Percentiles rank a stretch among this genome's conserved stretches.
These are phyloP conservation scores for Fusarium odoratissimum DNA, from an alignment of 2,329 filamentous ascomycete species.

Conservation along the genomic window DNA sequence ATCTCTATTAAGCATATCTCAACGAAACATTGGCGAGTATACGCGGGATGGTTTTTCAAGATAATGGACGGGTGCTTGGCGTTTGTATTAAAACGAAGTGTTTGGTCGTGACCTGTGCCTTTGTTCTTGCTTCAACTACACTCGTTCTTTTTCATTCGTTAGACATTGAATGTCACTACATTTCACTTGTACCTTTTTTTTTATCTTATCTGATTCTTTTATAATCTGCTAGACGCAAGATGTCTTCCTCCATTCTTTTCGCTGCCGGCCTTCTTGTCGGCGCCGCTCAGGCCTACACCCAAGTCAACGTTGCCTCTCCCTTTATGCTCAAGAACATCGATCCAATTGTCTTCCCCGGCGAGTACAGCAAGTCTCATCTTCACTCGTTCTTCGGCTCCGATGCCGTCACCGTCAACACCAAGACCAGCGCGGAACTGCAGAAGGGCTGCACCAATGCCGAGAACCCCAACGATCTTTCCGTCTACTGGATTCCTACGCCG, in stretches of 20 bases:
- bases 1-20: not conserved
- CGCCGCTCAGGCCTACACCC: slow-evolving; percentile 36
- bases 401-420: slow-evolving; percentile 46
- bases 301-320: slow-evolving; percentile 31
- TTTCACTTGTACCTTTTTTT: slow-evolving; percentile 7
- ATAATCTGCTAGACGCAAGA: slow-evolving; percentile 22
- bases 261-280: slow-evolving; percentile 28
- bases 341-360: slow-evolving; percentile 49
- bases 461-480: slow-evolving; percentile 60
- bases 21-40: slow-evolving; percentile 7
- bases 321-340: slow-evolving; percentile 52
- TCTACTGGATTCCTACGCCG: slow-evolving; percentile 59
- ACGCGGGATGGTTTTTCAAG: not conserved
- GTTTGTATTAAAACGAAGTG: slow-evolving; percentile 17
- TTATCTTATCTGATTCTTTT: not conserved
- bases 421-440: slow-evolving; percentile 50
- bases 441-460: slow-evolving; percentile 57
- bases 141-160: slow-evolving; percentile 27
- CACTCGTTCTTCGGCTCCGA: slow-evolving; percentile 54
- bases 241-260: slow-evolving; percentile 37
- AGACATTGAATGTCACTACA: slow-evolving; percentile 35
- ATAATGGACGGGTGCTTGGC: slow-evolving; percentile 5
- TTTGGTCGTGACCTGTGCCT: not conserved
- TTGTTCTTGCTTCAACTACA: not conserved
- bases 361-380: slow-evolving; percentile 48